Conservation (phyloP, 345 rosid genomes). For the Hevea brasiliensis region DNA sequence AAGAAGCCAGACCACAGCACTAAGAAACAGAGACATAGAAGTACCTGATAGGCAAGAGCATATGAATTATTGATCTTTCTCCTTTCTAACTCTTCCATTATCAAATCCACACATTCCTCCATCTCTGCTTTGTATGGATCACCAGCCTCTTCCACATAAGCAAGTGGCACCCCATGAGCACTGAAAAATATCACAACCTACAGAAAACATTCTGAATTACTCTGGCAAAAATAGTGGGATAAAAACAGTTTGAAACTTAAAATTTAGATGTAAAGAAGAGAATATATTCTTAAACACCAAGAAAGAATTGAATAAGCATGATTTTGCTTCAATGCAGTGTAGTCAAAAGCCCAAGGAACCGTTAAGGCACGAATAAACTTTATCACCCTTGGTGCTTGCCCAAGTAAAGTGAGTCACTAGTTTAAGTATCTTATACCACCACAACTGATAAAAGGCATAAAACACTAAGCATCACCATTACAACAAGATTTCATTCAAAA, state of each 20-base stretch:
- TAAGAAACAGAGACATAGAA: too few relatives aligned
- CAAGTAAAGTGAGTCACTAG: too few relatives aligned
- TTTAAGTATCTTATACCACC: too few relatives aligned
- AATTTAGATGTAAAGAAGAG: not conserved
- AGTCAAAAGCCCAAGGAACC: too few relatives aligned
- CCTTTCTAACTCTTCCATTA: constrained; percentile 92
- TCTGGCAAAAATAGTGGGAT: not conserved
- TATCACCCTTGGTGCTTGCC: too few relatives aligned
- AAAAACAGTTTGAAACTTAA: not conserved
- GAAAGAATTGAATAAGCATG: not conserved
- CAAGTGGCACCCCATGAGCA: constrained; percentile 99
- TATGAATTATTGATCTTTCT: constrained; percentile 65
- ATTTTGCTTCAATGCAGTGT: not conserved
- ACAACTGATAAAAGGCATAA: too few relatives aligned
- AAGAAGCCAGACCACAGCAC: too few relatives aligned
- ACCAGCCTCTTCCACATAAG: constrained; percentile 98
- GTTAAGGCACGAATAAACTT: too few relatives aligned
- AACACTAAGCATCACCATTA: too few relatives aligned
- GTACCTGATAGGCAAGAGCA: constrained; percentile 97
- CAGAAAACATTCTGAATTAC: constrained; percentile 28
- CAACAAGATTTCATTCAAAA: too few relatives aligned
- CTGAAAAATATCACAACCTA: constrained; percentile 98
- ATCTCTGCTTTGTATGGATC: constrained; percentile 99
- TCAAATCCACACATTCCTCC: constrained; percentile 97
- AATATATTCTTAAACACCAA: not conserved